A percentile compares a stretch with the other conserved stretches of the same genome.
Conservation (phyloP, 768 basidiomycete genomes). For the Artomyces pyxidatus region DNA sequence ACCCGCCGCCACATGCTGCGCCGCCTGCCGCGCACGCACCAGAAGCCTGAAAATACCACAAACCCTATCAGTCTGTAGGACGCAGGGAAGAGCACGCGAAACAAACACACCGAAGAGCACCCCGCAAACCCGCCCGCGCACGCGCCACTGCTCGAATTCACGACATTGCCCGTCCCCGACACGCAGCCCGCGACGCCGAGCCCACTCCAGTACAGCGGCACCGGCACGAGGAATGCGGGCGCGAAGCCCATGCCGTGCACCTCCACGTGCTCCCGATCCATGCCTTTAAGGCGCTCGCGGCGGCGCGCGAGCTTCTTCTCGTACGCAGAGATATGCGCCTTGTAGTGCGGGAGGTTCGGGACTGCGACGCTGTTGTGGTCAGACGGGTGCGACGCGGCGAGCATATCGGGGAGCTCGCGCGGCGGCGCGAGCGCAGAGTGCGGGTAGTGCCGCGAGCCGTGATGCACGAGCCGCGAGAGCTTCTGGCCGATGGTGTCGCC, state of each 20-base stretch:
- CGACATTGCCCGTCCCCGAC: neutral
- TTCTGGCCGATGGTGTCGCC: conserved; percentile 36
- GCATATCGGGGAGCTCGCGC: conserved; percentile 26
- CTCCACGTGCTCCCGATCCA: conserved; percentile 12
- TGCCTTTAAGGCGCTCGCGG: conserved; percentile 20
- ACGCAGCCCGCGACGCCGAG: neutral
- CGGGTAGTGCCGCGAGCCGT: conserved; percentile 11
- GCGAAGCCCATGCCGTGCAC: conserved; percentile 17
- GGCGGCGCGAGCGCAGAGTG: conserved; percentile 23
- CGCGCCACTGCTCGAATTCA: neutral
- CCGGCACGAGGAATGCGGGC: conserved; percentile 31
- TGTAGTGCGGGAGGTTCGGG: conserved; percentile 10
- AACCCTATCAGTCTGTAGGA: neutral
- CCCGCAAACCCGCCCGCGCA: neutral
- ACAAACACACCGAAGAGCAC: neutral
- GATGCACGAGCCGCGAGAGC: conserved; percentile 25
- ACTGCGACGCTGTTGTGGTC: conserved; percentile 39
- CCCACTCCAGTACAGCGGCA: conserved; percentile 27
- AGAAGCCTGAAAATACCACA: neutral
- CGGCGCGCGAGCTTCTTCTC: neutral
- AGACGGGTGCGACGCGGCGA: conserved; percentile 46
- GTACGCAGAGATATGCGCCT: neutral
- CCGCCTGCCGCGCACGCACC: neutral
- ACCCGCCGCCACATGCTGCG: neutral
- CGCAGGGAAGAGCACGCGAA: neutral